These are phyloP conservation scores for Rhododendron ovatum DNA, from an alignment of 148 eudicot genomes.

Conservation along the genomic window DNA sequence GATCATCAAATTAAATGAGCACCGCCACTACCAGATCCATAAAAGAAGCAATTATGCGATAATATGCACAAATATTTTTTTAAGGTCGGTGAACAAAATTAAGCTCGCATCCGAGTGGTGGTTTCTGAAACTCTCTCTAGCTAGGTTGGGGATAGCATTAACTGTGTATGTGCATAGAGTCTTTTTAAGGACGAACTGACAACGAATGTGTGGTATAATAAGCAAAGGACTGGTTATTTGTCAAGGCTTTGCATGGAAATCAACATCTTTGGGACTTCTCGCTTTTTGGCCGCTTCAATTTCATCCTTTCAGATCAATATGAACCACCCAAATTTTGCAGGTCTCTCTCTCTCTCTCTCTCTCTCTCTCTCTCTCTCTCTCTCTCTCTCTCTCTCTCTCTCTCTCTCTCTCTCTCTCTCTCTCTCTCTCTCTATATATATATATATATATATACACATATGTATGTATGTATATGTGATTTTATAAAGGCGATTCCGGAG, in stretches of 20 bases:
- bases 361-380: background rate
- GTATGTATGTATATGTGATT: too few species aligned
- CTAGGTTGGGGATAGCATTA: background rate
- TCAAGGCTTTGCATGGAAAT: constrained; percentile 29
- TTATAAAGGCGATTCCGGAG: too few species aligned
- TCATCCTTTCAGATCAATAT: background rate
- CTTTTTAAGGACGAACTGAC: constrained; percentile 19
- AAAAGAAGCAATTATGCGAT: too few species aligned
- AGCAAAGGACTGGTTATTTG: constrained; percentile 30
- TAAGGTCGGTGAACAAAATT: background rate
- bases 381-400: background rate
- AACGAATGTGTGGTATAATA: constrained; percentile 18
- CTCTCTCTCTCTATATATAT: too few species aligned
- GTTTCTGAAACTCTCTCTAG: too few species aligned
- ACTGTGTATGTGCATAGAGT: background rate
- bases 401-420: too few species aligned
- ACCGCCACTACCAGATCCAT: too few species aligned
- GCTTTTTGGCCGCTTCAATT: background rate
- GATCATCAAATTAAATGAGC: too few species aligned
- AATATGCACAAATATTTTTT: too few species aligned
- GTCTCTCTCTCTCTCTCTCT: constrained; percentile 4
- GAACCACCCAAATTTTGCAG: background rate
- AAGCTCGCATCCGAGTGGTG: background rate
- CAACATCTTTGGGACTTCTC: constrained; percentile 7
- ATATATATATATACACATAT: too few species aligned